Evolutionary conservation across 176 grass and related monocot genomes (phyloP).

Genomic region (bread wheat (Triticum aestivum)): DNA sequence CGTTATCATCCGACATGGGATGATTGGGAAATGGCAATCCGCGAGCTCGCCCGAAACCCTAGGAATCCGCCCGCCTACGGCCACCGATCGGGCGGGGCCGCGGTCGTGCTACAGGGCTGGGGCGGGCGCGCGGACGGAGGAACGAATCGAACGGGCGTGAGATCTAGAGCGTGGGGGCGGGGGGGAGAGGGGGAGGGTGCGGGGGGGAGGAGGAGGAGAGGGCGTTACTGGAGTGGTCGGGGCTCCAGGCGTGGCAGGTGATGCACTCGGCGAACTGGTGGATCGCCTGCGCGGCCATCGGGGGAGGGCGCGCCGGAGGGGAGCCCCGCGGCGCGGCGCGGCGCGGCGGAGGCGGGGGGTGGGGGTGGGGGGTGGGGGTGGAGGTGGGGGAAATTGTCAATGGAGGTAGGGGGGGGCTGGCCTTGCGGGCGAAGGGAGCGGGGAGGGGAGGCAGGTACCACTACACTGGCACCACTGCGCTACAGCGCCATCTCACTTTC

Average conservation of each 20-base stretch:
- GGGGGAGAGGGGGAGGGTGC: not conserved
- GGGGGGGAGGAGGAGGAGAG: not conserved
- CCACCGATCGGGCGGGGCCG: not conserved
- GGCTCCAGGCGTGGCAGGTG: conserved; percentile 96
- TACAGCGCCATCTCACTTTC: not conserved
- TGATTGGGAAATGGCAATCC: not conserved
- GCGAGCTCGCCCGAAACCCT: conserved; percentile 9
- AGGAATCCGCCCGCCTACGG: not conserved
- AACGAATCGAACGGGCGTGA: not conserved
- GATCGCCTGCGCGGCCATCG: conserved; percentile 71
- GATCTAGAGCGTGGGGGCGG: conserved; percentile 31
- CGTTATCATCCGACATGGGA: not conserved
- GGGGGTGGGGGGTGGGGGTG: not conserved
- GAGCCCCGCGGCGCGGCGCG: not conserved
- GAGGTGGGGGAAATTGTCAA: not conserved
- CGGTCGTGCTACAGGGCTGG: not conserved
- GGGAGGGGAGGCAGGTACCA: not conserved
- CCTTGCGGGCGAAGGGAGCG: not conserved
- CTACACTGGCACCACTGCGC: conserved; percentile 7
- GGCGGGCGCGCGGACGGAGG: not conserved
- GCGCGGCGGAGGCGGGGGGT: no score
- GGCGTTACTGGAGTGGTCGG: conserved; percentile 73
- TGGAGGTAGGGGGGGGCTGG: not conserved
- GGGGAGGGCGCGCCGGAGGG: not conserved
- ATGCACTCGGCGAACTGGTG: conserved; percentile 99